Conservation (phyloP, 176 grass and related monocot genomes). For the Oryza meridionalis region DNA sequence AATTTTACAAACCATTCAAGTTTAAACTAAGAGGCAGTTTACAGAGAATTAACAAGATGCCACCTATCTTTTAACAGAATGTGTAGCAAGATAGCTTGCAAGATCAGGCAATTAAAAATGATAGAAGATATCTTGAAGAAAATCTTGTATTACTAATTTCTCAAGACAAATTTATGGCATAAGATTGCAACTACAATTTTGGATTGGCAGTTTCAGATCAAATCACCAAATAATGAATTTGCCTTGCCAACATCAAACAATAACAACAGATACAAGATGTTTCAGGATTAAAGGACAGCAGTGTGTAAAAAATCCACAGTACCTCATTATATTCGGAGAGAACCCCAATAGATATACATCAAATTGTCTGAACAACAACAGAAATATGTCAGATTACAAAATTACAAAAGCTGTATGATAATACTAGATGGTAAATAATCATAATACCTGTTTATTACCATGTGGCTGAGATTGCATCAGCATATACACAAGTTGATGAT, state of each 20-base stretch:
- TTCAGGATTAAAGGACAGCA: not conserved
- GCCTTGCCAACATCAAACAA: not conserved
- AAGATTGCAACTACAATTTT: not conserved
- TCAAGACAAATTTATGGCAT: not conserved
- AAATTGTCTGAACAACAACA: constrained; percentile 32
- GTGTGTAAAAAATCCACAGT: constrained; percentile 3
- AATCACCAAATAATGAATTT: not conserved
- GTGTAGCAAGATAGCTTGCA: constrained; percentile 11
- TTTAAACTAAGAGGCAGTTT: not conserved
- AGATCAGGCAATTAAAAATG: not conserved
- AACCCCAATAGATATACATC: constrained; percentile 19
- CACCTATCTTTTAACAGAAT: constrained; percentile 12
- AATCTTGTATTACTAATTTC: not conserved
- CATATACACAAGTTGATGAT: constrained; percentile 16
- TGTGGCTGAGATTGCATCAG: constrained; percentile 13
- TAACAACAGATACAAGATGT: constrained; percentile 1
- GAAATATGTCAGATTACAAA: not conserved
- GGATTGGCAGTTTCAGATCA: constrained; percentile 3
- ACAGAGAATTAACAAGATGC: constrained; percentile 3
- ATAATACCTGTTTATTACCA: constrained; percentile 43
- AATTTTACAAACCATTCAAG: constrained; percentile 26
- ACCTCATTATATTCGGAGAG: not conserved
- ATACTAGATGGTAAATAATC: constrained; percentile 19
- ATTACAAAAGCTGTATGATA: not conserved
- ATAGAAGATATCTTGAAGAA: not conserved